Percentiles rank a stretch among this genome's conserved stretches.
These are phyloP conservation scores for Carex myosuroides DNA, from an alignment of 176 grass and related monocot species.

Conservation along the genomic window DNA sequence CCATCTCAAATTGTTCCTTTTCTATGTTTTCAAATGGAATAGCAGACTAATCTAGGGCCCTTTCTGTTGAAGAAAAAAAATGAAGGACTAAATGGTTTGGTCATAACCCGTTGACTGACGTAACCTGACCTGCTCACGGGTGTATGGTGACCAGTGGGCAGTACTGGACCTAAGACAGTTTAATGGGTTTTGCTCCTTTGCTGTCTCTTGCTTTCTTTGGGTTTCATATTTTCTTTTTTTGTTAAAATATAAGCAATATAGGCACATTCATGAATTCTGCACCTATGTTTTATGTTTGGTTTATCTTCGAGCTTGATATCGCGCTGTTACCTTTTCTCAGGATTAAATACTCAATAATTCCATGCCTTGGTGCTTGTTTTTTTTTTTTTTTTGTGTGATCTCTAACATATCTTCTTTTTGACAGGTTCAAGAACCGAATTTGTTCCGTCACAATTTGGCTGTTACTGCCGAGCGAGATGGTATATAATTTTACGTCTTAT, in stretches of 20 bases:
- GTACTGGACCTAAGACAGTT: background rate
- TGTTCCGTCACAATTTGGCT: conserved; percentile 78
- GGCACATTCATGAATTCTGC: background rate
- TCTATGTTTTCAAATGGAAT: background rate
- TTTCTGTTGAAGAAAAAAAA: background rate
- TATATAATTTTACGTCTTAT: conserved; percentile 28
- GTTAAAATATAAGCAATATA: background rate
- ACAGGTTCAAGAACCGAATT: conserved; percentile 79
- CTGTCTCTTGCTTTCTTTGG: background rate
- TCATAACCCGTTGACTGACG: background rate
- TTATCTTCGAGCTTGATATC: background rate
- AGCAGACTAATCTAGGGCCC: background rate
- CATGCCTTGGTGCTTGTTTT: background rate
- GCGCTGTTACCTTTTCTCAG: background rate
- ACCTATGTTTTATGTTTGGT: background rate
- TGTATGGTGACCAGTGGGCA: background rate
- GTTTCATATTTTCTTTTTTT: background rate
- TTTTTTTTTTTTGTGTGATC: background rate
- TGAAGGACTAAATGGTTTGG: background rate
- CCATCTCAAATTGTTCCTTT: background rate
- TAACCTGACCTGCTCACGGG: background rate
- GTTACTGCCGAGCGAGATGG: conserved; percentile 90
- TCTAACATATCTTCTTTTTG: conserved; percentile 29
- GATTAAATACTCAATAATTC: background rate
- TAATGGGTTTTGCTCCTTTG: background rate